A percentile compares a stretch with the other conserved stretches of the same genome.
phyloP scores from a whole-genome alignment of 768 basidiomycete genomes.

The Lactarius trivialis region DNA sequence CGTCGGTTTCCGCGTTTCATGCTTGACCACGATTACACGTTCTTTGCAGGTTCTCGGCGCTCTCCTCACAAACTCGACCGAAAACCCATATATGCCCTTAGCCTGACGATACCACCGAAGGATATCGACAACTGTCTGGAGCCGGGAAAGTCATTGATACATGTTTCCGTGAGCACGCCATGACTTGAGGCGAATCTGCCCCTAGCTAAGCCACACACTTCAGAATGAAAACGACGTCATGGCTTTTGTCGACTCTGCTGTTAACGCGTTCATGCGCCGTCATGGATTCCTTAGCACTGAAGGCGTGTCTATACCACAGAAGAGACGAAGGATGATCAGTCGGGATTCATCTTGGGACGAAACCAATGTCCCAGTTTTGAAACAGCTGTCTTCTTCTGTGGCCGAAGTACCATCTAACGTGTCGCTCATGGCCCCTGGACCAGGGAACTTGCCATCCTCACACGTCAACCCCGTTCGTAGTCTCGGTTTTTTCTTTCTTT shows the following conservation, averaged over 20 bases:
- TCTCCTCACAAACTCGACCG: conserved; percentile 77
- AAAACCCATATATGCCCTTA: conserved; percentile 78
- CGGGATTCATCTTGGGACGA: background rate
- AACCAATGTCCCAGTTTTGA: background rate
- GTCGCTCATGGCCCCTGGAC: background rate
- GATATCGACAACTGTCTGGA: conserved; percentile 75
- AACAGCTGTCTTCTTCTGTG: background rate
- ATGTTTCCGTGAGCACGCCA: conserved; percentile 50
- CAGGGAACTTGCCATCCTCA: background rate
- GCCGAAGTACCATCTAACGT: background rate
- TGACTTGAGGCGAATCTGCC: conserved; percentile 9
- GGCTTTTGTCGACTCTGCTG: conserved; percentile 48
- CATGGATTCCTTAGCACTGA: conserved; percentile 47
- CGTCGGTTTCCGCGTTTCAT: conserved; percentile 1
- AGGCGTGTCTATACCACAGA: conserved; percentile 39
- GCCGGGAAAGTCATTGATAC: conserved; percentile 64
- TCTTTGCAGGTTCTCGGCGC: conserved; percentile 45
- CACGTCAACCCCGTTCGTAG: conserved; percentile 6
- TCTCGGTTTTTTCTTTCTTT: background rate
- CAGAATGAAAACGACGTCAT: conserved; percentile 56
- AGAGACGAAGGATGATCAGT: conserved; percentile 40
- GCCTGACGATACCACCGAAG: conserved; percentile 57
- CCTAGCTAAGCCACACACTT: background rate
- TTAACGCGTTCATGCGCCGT: conserved; percentile 56
- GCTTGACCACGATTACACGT: conserved; percentile 19